Evolutionary conservation across 139 green algal species (phyloP), one percentile per base, ranked within the genome.

Genomic region (Auxenochlorella pyrenoidosa): DNA sequence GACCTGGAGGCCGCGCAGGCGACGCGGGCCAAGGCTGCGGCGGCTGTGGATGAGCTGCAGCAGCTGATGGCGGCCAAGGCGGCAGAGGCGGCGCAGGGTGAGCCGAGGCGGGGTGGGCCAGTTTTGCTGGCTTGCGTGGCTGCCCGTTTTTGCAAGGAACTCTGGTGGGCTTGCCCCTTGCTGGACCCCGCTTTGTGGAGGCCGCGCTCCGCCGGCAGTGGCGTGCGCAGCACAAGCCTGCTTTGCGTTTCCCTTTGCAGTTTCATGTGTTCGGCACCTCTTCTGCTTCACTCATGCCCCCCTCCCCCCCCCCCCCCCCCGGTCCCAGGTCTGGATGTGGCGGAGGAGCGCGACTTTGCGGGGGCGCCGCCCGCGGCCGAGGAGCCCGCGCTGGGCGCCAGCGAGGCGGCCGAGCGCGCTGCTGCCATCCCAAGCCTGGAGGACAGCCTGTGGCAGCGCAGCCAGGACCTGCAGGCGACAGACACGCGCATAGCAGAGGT

Each of bases 361-460:
- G 54, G 54, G 10, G 54, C 54, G 54, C 54, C 54, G 15, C 16
- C 68, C n/a, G 32, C 66, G n/a, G 68, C 68, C 5, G 81, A 34
- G 18, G 82, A 54, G 54, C 22, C 63, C 44, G 65, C 63, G 6
- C 19, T 4, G 10, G 63, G 28, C 34, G 79, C 41, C 16, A 68
- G 10, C 21, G 81, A 77, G 47, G 79, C 30, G 34, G 80, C 79
- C 24, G 79, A 38, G 44, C 47, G n/a, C n/a, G 54, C 30, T 54
- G 72, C n/a, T 51, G 30, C 30, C 38, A 68, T 28, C 43, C 18
- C 51, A 5, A 24, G 43, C 47, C 47, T 88, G 59, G 89, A 93
- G 76, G 90, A 91, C 65, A 38, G 73, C 75, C 51, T 89, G 66
- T 89, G 68, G 82, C 32, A 92, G 72, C 60, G 41, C 60, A 66